Conservation (phyloP, 352 stramenopile species). For the Blastocystis sp. region DNA sequence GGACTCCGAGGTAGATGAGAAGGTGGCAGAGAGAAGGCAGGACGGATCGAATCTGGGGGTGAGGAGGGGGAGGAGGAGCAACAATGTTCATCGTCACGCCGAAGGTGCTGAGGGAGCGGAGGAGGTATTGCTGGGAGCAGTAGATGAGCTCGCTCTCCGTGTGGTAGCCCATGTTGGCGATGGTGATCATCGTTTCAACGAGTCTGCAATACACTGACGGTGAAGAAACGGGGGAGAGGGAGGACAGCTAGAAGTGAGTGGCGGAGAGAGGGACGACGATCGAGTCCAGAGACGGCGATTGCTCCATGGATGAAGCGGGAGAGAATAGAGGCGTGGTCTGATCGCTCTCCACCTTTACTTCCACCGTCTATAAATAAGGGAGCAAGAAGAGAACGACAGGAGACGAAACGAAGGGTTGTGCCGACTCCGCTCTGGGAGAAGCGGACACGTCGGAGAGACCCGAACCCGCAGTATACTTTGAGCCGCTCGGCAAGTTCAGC, state of each 20-base stretch:
- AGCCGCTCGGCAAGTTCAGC: neutral
- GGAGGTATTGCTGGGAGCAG: constrained; percentile 20
- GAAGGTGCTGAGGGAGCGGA: neutral
- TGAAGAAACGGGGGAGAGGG: neutral
- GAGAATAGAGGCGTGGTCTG: neutral
- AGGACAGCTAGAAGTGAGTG: neutral
- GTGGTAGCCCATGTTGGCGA: neutral
- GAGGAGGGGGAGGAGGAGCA: neutral
- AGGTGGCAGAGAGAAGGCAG: neutral
- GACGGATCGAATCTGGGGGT: neutral
- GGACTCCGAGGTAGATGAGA: neutral
- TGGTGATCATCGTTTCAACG: neutral
- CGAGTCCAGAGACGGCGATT: neutral
- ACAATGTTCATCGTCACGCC: neutral
- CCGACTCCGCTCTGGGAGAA: neutral
- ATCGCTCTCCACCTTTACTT: neutral
- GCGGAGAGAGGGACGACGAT: neutral
- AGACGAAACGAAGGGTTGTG: neutral
- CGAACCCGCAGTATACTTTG: neutral
- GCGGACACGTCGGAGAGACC: neutral
- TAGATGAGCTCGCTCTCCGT: constrained; percentile 5
- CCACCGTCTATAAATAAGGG: neutral
- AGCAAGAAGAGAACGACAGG: neutral
- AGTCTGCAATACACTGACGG: neutral
- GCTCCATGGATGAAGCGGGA: too few relatives aligned